phyloP scores from a whole-genome alignment of 1,284 basidiomycete genomes.

The Tilletiopsis washingtonensis region DNA sequence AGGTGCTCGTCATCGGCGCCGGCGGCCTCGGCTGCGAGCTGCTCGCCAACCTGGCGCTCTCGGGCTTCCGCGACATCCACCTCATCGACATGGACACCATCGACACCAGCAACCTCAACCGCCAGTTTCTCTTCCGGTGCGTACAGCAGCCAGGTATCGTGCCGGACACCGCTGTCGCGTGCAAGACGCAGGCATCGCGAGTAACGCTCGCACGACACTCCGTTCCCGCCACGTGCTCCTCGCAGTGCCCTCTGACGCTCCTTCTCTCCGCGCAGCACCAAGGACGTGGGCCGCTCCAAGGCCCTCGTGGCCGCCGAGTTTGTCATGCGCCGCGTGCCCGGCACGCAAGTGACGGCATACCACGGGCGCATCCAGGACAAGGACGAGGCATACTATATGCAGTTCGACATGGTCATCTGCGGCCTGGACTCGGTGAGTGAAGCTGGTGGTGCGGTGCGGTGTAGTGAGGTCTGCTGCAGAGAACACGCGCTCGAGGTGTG shows the following conservation, averaged over 20 bases:
- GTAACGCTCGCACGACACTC: too few species aligned
- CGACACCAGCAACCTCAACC: constrained; percentile 95
- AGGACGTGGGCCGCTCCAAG: constrained; percentile 90
- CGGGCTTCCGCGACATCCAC: constrained; percentile 95
- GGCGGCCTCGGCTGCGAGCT: constrained; percentile 47
- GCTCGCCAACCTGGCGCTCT: constrained; percentile 47
- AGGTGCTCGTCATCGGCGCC: constrained; percentile 81
- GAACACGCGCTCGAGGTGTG: too few species aligned
- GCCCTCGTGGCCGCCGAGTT: constrained; percentile 80
- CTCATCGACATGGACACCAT: constrained; percentile 99
- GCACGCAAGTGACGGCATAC: constrained; percentile 86
- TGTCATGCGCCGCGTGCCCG: constrained; percentile 82
- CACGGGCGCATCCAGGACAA: constrained; percentile 98
- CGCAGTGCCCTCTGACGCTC: not conserved
- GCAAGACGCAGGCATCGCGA: too few species aligned
- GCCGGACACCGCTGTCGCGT: too few species aligned
- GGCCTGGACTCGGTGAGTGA: constrained; percentile 80
- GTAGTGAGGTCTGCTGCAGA: too few species aligned
- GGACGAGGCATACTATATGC: constrained; percentile 87
- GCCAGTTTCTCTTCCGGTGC: constrained; percentile 94
- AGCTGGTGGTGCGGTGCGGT: too few species aligned
- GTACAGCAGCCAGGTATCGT: too few species aligned
- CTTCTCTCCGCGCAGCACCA: constrained; percentile 54
- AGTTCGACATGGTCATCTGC: constrained; percentile 93
- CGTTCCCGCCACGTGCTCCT: too few species aligned